Conservation (phyloP, 2,329 filamentous ascomycete species). For the Huntiella moniliformis region DNA sequence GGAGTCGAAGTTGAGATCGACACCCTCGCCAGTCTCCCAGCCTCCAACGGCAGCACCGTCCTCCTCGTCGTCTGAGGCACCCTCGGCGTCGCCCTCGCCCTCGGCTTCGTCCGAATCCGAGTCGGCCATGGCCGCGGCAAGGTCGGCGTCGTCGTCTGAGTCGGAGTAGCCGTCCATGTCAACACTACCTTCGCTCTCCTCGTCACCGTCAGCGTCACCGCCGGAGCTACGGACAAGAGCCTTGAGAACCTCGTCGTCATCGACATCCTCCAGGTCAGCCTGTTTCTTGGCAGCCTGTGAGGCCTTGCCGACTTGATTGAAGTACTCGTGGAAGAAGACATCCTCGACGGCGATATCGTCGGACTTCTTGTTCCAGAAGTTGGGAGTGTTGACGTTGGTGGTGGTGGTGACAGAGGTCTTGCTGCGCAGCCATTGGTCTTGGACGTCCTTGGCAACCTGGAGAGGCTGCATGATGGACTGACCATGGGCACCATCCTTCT, state of each 20-base stretch:
- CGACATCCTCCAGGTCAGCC: slow-evolving; percentile 25
- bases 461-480: slow-evolving; percentile 95
- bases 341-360: slow-evolving; percentile 80
- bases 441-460: slow-evolving; percentile 29
- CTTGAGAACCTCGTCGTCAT: slow-evolving; percentile 60
- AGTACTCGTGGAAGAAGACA: slow-evolving; percentile 97
- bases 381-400: slow-evolving; percentile 55
- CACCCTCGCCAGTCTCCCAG: slow-evolving; percentile 19
- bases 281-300: slow-evolving; percentile 36
- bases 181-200: slow-evolving; percentile 37
- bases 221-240: slow-evolving; percentile 59
- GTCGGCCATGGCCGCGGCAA: slow-evolving; percentile 28
- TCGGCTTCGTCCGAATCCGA: slow-evolving; percentile 20
- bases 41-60: slow-evolving; percentile 29
- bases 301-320: slow-evolving; percentile 52
- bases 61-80: slow-evolving; percentile 22
- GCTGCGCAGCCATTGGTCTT: slow-evolving; percentile 37
- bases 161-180: slow-evolving; percentile 31
- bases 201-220: slow-evolving; percentile 40
- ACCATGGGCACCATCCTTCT: slow-evolving; percentile 47
- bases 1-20: slow-evolving; percentile 11
- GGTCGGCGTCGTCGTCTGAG: slow-evolving; percentile 29
- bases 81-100: too few relatives aligned
- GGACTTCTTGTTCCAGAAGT: slow-evolving; percentile 82
- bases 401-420: slow-evolving; percentile 23